phyloP scores from a whole-genome alignment of 1,139 yeast genomes.

The Suhomyces panamericanus region DNA sequence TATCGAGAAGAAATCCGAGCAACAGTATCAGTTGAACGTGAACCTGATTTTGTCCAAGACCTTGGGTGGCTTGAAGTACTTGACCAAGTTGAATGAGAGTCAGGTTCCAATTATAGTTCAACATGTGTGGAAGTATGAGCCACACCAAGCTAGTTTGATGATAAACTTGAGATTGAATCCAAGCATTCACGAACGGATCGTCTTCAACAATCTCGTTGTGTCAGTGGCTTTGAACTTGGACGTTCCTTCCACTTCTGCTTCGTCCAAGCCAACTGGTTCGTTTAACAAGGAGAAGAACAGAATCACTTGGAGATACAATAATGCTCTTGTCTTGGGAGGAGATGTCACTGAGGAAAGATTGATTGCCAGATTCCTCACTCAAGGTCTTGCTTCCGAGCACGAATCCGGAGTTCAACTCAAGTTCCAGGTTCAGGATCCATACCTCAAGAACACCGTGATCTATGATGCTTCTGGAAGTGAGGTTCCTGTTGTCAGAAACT shows the following conservation, averaged over 20 bases:
- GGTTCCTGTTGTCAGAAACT: slow-evolving; percentile 34
- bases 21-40: slow-evolving; percentile 33
- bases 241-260: slow-evolving; percentile 63
- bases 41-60: slow-evolving; percentile 53
- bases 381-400: slow-evolving; percentile 61
- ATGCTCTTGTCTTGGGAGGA: slow-evolving; percentile 46
- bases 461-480: slow-evolving; percentile 22
- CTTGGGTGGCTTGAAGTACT: slow-evolving; percentile 73
- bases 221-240: slow-evolving; percentile 55
- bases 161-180: slow-evolving; percentile 65
- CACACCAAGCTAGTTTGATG: slow-evolving; percentile 81
- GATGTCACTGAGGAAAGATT: slow-evolving; percentile 52
- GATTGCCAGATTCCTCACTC: slow-evolving; percentile 71
- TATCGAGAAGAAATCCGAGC: slow-evolving; percentile 34
- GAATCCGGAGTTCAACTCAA: slow-evolving; percentile 70
- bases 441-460: slow-evolving; percentile 25
- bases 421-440: slow-evolving; percentile 44
- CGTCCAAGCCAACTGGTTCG: slow-evolving; percentile 87
- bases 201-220: slow-evolving; percentile 62
- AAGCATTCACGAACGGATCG: slow-evolving; percentile 29
- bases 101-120: slow-evolving; percentile 69
- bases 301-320: slow-evolving; percentile 75
- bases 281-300: slow-evolving; percentile 82
- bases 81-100: slow-evolving; percentile 38
- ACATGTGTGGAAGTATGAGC: slow-evolving; percentile 89